Base-by-base conservation (phyloP, 2,329 filamentous ascomycete species). In the Pochonia chlamydosporia region DNA sequence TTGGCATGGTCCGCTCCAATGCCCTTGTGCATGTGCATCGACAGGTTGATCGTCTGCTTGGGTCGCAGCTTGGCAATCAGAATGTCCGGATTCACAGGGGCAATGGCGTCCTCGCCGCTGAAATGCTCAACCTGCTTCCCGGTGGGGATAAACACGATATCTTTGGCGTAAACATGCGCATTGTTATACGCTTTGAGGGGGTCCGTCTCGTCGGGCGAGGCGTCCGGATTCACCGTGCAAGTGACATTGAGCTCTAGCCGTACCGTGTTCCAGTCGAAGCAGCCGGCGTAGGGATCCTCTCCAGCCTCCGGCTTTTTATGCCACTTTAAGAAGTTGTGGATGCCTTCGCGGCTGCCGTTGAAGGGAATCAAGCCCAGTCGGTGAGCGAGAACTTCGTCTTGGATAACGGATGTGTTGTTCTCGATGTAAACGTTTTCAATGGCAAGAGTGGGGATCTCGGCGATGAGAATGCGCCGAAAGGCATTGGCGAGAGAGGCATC, bases 371-470 rank as follows among this genome's bases (percentile, higher is more conserved):
- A 81, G 49, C 93, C 93, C 26, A 99, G 76, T 39, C 93, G 81
- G 65, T 93, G 88, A 14, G 91, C 85, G 44, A 99, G 83, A 4
- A 99, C 92, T 73, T 99, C 93, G 64, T 99, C 93, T 66, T 97
- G 92, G 60, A 99, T 93, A 30, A 99, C 90, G 5, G 89, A 96
- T 43, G 92, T 97, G 75, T 99, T 99, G 75, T 96, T 95, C 64
- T 89, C 81, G 54, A 97, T 84, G 71, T 87, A 99, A 63, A 95
- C 89, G 53, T 83, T 85, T 74, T 99, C 93, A 60, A 99, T 91
- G 56, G 95, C 93, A 40, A 99, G 79, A 2, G 90, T 93, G 16
- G 92, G 90, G 45, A 99, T 87, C 73, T 99, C 95, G 56, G 92
- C 81, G 66, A 99, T 86, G 60, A 97, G 79, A 59, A 97, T 97